phyloP scores from a whole-genome alignment of 768 basidiomycete species.

The Russula abietina region DNA sequence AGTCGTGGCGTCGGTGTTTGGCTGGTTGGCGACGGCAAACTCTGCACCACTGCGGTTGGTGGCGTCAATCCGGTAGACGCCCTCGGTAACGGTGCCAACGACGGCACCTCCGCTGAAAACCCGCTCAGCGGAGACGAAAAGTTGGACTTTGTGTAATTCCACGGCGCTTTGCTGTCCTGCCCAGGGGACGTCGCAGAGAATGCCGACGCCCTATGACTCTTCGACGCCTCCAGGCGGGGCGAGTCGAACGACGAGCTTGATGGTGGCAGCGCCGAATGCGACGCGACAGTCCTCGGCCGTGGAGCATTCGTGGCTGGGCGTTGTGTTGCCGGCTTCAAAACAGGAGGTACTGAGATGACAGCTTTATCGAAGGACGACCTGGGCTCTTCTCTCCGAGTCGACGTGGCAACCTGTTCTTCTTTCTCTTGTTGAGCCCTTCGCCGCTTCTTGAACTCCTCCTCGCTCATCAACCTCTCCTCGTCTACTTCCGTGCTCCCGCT shows the following conservation, averaged over 20 bases:
- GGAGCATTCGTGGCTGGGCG: conserved; percentile 18
- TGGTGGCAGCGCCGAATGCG: conserved; percentile 21
- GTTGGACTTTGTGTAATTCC: conserved; percentile 51
- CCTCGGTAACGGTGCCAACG: conserved; percentile 49
- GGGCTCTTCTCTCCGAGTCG: conserved; percentile 6
- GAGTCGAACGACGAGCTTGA: conserved; percentile 20
- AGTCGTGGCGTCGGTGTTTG: conserved; percentile 25
- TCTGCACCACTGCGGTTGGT: conserved; percentile 13
- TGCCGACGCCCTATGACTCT: conserved; percentile 22
- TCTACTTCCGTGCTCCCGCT: conserved; percentile 52
- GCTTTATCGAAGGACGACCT: conserved; percentile 2
- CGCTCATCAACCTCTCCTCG: conserved; percentile 58
- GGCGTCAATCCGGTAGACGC: conserved; percentile 32
- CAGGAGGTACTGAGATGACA: conserved; percentile 23
- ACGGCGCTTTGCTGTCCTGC: conserved; percentile 38
- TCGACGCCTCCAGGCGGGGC: conserved; percentile 12
- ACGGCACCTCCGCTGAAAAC: conserved; percentile 33
- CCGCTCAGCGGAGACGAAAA: conserved; percentile 33
- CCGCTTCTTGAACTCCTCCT: conserved; percentile 41
- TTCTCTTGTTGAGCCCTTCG: conserved; percentile 27
- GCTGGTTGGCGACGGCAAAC: conserved; percentile 21
- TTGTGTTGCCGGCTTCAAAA: conserved; percentile 18
- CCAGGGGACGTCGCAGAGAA: conserved; percentile 16
- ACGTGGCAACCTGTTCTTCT: conserved; percentile 15
- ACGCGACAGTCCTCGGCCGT: conserved; percentile 17